Percentiles rank a stretch among this genome's conserved stretches.
phyloP scores from a whole-genome alignment of 1,284 basidiomycete species.

The Trametes pubescens region DNA sequence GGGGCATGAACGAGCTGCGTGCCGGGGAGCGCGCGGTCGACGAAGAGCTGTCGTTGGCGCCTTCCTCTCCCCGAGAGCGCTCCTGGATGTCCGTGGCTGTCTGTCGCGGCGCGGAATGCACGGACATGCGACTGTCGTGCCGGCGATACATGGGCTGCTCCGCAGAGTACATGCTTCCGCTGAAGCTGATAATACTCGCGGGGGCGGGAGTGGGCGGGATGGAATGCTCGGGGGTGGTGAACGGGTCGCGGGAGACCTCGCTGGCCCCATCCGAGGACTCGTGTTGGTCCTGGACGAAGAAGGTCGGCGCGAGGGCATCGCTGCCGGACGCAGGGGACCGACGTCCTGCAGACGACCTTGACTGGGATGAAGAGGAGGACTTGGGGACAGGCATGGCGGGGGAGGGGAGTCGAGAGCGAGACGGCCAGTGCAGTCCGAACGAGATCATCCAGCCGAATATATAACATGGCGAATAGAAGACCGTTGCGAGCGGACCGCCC shows the following conservation, averaged over 20 bases:
- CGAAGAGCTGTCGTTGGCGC: constrained; percentile 14
- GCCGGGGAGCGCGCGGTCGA: constrained; percentile 31
- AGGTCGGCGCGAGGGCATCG: constrained; percentile 34
- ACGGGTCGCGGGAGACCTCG: constrained; percentile 39
- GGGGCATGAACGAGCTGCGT: constrained; percentile 46
- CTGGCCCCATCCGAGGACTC: constrained; percentile 26
- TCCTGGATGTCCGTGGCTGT: constrained; percentile 25
- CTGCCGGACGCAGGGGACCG: constrained; percentile 13
- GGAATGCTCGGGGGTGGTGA: constrained; percentile 41
- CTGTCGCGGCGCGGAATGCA: constrained; percentile 35
- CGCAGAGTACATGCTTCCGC: constrained; percentile 27
- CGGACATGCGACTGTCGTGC: constrained; percentile 36
- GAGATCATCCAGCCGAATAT: constrained; percentile 4
- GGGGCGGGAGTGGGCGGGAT: constrained; percentile 52
- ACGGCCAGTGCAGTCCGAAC: background rate
- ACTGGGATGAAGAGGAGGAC: constrained; percentile 6
- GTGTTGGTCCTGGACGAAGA: constrained; percentile 37
- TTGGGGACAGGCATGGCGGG: constrained; percentile 12
- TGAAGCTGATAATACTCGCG: constrained; percentile 54
- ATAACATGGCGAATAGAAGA: background rate
- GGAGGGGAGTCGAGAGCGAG: constrained; percentile 8
- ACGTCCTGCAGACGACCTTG: constrained; percentile 14
- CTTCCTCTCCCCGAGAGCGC: constrained; percentile 1
- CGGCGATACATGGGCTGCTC: constrained; percentile 33
- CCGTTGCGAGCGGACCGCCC: constrained; percentile 13